These are phyloP conservation scores for Fusarium transvaalense DNA, from an alignment of 2,329 filamentous ascomycete species.

Conservation along the genomic window DNA sequence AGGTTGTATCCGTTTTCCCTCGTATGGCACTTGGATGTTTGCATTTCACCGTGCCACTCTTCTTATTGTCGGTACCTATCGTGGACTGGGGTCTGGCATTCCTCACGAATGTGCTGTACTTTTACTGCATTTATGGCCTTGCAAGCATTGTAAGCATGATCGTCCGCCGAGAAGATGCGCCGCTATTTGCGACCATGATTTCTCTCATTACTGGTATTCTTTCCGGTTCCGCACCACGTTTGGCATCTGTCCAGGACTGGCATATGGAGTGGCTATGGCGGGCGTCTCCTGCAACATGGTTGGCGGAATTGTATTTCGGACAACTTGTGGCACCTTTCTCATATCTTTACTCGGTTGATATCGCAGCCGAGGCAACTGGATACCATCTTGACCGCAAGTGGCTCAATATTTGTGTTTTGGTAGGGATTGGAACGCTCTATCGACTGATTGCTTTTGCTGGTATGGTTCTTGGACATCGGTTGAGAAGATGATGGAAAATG, in stretches of 20 bases:
- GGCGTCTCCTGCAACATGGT: conserved; percentile 65
- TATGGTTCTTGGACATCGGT: conserved; percentile 40
- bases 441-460: conserved; percentile 57
- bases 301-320: conserved; percentile 68
- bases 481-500: conserved; percentile 35
- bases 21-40: conserved; percentile 64
- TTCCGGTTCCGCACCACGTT: conserved; percentile 64
- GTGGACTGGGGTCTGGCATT: conserved; percentile 65
- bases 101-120: conserved; percentile 65
- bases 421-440: conserved; percentile 60
- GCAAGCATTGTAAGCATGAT: conserved; percentile 66
- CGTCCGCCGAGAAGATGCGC: conserved; percentile 67
- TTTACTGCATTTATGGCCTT: conserved; percentile 70
- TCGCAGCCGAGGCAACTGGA: conserved; percentile 59
- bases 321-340: conserved; percentile 62
- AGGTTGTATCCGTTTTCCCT: conserved; percentile 64
- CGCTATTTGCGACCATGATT: conserved; percentile 67
- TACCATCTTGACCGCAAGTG: conserved; percentile 60
- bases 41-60: conserved; percentile 66
- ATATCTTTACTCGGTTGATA: conserved; percentile 64
- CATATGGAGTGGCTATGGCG: conserved; percentile 69
- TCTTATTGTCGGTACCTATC: conserved; percentile 62
- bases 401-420: conserved; percentile 60
- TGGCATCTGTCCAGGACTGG: conserved; percentile 64
- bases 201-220: conserved; percentile 66